phyloP scores from a whole-genome alignment of 257 asterid genomes.

The Haberlea rhodopensis region DNA sequence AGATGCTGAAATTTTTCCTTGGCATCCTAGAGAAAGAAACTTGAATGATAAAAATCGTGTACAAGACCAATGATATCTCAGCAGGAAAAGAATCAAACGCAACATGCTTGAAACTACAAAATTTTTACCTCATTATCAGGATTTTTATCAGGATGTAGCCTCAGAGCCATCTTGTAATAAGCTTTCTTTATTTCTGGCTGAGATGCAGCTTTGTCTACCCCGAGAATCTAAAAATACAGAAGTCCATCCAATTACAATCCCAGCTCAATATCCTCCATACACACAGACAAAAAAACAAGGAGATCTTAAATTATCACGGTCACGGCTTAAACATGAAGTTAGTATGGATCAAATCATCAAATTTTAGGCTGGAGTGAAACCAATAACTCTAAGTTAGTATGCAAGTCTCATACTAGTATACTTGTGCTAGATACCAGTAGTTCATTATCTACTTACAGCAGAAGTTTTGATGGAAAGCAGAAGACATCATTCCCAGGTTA shows the following conservation, averaged over 20 bases:
- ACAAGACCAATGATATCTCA: not conserved
- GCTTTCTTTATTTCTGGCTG: conserved; percentile 85
- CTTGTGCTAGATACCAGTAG: not conserved
- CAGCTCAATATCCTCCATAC: conserved; percentile 2
- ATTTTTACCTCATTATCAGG: conserved; percentile 78
- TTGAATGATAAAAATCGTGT: conserved; percentile 11
- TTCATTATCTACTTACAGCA: too few species aligned
- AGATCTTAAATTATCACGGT: conserved; percentile 1
- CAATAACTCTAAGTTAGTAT: too few species aligned
- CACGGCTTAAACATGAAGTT: not conserved
- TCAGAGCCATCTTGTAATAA: conserved; percentile 80
- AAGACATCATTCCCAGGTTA: not conserved
- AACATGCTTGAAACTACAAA: conserved; percentile 9
- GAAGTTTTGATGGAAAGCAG: not conserved
- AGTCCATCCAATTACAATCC: not conserved
- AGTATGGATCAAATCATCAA: not conserved
- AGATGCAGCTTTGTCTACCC: conserved; percentile 75
- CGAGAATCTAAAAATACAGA: conserved; percentile 61
- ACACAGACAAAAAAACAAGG: not conserved
- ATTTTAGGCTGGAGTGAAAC: too few species aligned
- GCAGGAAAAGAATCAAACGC: conserved; percentile 9
- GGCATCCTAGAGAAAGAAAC: conserved; percentile 60
- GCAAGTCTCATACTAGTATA: not conserved
- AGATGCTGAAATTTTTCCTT: conserved; percentile 95
- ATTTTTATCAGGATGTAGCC: conserved; percentile 89